Evolutionary conservation across 805 yeast species (phyloP), one percentile per base, ranked within the genome.

Genomic region (Isabelozyma heimii): DNA sequence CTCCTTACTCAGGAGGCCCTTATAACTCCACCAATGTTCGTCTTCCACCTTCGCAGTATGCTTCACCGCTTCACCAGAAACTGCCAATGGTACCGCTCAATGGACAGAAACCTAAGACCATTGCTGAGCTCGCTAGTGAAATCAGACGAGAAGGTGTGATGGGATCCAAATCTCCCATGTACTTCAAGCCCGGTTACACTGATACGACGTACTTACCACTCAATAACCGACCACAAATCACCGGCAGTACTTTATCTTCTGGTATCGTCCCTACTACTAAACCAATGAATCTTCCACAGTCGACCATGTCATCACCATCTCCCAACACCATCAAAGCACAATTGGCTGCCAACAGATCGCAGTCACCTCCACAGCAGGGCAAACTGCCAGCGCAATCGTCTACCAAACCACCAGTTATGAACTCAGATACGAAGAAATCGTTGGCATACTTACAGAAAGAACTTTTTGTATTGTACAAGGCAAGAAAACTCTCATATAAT

Each of bases 391-490:
- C 60, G 3, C 47, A 63, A 13, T n/a, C 57, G 20, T n/a, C 59
- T 12, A 9, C 56, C 8, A 8, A 52, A 14, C 41, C 49, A 6
- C 59, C 69, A n/a, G 56, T 69, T 35, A 65, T 83, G 62, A 75
- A 81, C 47, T 79, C 75, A 41, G 87, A 83, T 55, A 83, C 89
- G 2, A 79, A 83, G 72, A 81, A 87, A 58, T 86, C 97, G 5
- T 75, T 92, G 62, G 82, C 88, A 1, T 87, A 89, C 57, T 69
- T 92, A 48, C 97, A 92, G 67, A 91, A 89, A 58, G 97, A 91
- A 62, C 73, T 92, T 20, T 85, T 89, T 58, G 79, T 84, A 12
- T 78, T 91, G 49, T 87, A 95, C 30, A 89, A 88, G 59, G 89
- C 87, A 48, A 73, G 91, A 52, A 86, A 82, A 56, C 58, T 74